Base-by-base conservation (phyloP, 2,329 filamentous ascomycete species). In the Botrytis squamosa region DNA sequence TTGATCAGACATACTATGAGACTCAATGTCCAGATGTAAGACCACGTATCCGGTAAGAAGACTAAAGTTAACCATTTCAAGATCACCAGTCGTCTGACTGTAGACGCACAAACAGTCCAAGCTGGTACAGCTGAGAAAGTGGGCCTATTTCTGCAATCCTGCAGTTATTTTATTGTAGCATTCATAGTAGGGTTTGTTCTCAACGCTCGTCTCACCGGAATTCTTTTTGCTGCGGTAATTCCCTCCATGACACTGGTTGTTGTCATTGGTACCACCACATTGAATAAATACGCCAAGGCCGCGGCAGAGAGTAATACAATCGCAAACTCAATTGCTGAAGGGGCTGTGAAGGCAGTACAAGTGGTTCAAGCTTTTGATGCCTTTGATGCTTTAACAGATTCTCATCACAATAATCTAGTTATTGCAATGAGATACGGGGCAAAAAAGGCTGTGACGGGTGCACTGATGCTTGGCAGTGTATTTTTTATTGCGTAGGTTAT, bases 101-200 rank as follows among this genome's bases (percentile, higher is more conserved):
- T 84, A 62, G 88, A 90, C 77, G 86, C 89, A 5, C 85, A 88
- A 75, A 85, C 86, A 0, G 87, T 90, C 65, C 88, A 88, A 67
- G 84, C 85, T 1, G 88, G 88, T 18, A 89, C 88, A 0, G 86
- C 86, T 2, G 88, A 90, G 49, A 81, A 90, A 90, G 88, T 89
- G 25, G 88, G 88, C 36, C 85, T 90, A 20, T 86, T 85, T 73
- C 82, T 90, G 4, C 83, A 85, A 25, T 87, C 85, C 38, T 76
- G 88, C n/a, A 87, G 87, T 0, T 90, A 88, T 79, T 90, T 90
- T 75, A 77, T 90, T 46, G 86, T 87, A 0, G 85, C 88, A 2
- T 90, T 88, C 74, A 84, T 88, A 25, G 86, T 90, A 33, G 88
- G 87, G 1, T 90, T 90, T 75, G 85, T 87, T 78, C 86, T 88